Evolutionary conservation across 176 grass and related monocot genomes (phyloP).

Genomic region (Oryza longistaminata): DNA sequence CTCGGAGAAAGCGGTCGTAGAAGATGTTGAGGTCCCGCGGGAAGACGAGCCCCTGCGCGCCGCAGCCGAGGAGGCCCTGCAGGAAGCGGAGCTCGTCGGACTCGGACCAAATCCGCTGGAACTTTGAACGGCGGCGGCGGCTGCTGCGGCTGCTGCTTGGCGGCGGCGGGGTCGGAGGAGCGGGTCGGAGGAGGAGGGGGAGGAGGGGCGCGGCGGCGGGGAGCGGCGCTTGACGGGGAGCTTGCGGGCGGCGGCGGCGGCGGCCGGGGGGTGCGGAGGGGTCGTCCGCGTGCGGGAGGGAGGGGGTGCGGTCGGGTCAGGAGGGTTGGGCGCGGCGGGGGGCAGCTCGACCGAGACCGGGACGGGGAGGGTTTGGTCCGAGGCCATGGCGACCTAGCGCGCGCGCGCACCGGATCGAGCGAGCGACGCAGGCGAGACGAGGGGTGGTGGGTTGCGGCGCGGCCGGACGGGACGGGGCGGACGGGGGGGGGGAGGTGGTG

Average conservation of each 20-base stretch:
- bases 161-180: conserved; percentile 23
- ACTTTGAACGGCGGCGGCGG: conserved; percentile 69
- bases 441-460: conserved; percentile 31
- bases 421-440: not conserved
- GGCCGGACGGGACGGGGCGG: conserved; percentile 31
- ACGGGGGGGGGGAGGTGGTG: conserved; percentile 19
- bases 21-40: conserved; percentile 95
- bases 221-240: conserved; percentile 98
- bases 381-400: conserved; percentile 50
- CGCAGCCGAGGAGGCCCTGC: conserved; percentile 82
- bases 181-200: conserved; percentile 43
- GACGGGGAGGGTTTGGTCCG: conserved; percentile 53
- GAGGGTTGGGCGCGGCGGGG: conserved; percentile 52
- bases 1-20: conserved; percentile 96
- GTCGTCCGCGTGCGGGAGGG: conserved; percentile 12
- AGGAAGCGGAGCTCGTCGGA: conserved; percentile 87
- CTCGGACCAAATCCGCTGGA: conserved; percentile 86
- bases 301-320: conserved; percentile 52
- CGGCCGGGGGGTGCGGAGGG: conserved; percentile 26
- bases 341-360: not conserved
- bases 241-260: conserved; percentile 43
- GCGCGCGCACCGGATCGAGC: conserved; percentile 38
- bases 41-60: conserved; percentile 84
- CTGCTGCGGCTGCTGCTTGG: conserved; percentile 26
- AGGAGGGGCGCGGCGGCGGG: conserved; percentile 43